These are phyloP conservation scores for Vicia villosa DNA, from an alignment of 306 rosid genomes.

Conservation along the genomic window DNA sequence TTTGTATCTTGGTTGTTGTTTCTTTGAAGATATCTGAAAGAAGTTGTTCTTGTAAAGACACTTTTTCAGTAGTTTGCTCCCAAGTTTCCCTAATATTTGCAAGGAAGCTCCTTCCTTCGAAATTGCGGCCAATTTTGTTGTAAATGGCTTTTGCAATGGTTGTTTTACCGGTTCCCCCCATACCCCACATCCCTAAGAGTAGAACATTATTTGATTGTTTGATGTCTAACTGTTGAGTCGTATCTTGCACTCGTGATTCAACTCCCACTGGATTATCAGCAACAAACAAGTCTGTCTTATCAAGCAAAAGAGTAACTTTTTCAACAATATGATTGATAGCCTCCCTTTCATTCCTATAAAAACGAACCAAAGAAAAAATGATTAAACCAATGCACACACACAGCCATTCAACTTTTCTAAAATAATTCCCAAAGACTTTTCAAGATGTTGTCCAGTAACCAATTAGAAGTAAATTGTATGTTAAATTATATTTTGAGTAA, in stretches of 20 bases:
- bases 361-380: neutral
- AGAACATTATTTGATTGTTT: neutral
- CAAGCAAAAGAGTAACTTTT: neutral
- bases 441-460: too few species aligned
- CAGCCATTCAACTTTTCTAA: too few species aligned
- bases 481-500: too few species aligned
- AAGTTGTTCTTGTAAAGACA: slow-evolving; percentile 24
- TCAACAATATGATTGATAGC: slow-evolving; percentile 2
- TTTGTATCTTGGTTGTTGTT: neutral
- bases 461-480: too few species aligned
- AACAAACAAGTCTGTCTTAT: slow-evolving; percentile 21
- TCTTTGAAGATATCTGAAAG: neutral
- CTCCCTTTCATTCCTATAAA: slow-evolving; percentile 18
- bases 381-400: too few species aligned
- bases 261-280: slow-evolving; percentile 27
- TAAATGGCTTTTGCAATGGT: slow-evolving; percentile 5
- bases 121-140: neutral
- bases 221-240: too few species aligned
- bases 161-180: slow-evolving; percentile 17
- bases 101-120: neutral
- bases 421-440: too few species aligned
- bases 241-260: neutral
- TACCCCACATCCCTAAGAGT: slow-evolving; percentile 22
- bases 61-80: neutral
- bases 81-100: slow-evolving; percentile 6